Percentiles rank a stretch among this genome's conserved stretches.
phyloP scores from a whole-genome alignment of 441 rosid genomes.

The Jatropha podagrica region DNA sequence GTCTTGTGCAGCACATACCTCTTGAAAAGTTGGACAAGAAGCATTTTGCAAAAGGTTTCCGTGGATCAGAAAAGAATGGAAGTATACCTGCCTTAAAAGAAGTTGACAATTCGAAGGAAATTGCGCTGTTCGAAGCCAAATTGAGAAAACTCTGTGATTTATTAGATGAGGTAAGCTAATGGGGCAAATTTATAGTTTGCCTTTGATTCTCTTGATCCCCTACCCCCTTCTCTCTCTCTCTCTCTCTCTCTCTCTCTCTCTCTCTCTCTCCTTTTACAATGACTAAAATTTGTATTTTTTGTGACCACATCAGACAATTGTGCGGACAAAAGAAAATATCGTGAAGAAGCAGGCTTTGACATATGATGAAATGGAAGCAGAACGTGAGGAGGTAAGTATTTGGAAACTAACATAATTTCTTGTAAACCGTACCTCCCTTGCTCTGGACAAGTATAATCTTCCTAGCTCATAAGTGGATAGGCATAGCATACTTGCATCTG shows the following conservation, averaged over 20 bases:
- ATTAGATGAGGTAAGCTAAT: slow-evolving; percentile 64
- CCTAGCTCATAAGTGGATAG: not conserved
- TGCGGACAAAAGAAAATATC: slow-evolving; percentile 74
- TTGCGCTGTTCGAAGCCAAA: slow-evolving; percentile 82
- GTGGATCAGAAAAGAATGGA: slow-evolving; percentile 53
- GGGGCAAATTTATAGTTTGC: slow-evolving; percentile 12
- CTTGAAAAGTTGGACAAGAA: slow-evolving; percentile 86
- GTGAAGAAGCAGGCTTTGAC: slow-evolving; percentile 96
- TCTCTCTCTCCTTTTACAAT: no score
- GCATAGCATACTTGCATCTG: not conserved
- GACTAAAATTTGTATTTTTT: slow-evolving; percentile 10
- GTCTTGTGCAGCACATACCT: slow-evolving; percentile 60
- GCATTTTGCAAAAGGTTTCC: slow-evolving; percentile 76
- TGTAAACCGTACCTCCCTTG: not conserved
- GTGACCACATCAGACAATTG: slow-evolving; percentile 54
- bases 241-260: no score
- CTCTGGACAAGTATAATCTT: not conserved
- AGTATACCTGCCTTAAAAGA: slow-evolving; percentile 44
- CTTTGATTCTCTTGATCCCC: not conserved
- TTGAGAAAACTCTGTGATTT: slow-evolving; percentile 65
- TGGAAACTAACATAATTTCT: not conserved
- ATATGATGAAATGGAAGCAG: slow-evolving; percentile 97
- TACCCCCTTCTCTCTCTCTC: no score
- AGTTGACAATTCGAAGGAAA: slow-evolving; percentile 50
- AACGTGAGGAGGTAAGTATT: slow-evolving; percentile 76